These are phyloP conservation scores for Hanseniaspora opuntiae DNA, from an alignment of 805 yeast genomes.

Conservation along the genomic window DNA sequence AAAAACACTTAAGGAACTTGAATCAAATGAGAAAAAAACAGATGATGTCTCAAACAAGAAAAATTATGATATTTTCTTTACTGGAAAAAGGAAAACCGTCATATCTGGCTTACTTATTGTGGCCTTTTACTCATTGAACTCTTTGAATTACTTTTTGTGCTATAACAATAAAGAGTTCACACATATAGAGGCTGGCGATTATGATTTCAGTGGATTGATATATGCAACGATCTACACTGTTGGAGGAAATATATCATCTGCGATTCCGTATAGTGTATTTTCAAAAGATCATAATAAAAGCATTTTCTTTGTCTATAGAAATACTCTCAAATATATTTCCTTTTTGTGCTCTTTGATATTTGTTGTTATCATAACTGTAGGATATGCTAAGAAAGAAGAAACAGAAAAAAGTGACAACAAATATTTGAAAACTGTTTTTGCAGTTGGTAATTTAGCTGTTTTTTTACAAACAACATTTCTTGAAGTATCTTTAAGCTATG, in stretches of 20 bases:
- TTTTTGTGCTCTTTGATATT: not conserved
- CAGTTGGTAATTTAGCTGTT: not conserved
- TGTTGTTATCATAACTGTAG: not conserved
- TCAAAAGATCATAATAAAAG: not conserved
- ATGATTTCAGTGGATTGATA: not conserved
- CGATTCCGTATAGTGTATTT: not conserved
- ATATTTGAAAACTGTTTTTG: not conserved
- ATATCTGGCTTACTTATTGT: not conserved
- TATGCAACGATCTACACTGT: not conserved
- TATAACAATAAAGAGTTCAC: not conserved
- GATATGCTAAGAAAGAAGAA: not conserved
- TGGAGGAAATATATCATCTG: not conserved
- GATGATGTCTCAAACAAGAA: not conserved
- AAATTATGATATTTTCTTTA: not conserved
- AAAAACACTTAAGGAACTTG: not conserved
- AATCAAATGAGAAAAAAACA: not conserved
- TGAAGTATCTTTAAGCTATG: not conserved
- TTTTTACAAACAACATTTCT: not conserved
- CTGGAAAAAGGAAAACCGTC: not conserved
- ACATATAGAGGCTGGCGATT: not conserved
- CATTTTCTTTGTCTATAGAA: not conserved
- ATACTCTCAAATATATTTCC: not conserved
- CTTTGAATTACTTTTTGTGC: not conserved
- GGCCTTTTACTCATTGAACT: not conserved
- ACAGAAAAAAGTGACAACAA: not conserved